These are phyloP conservation scores for Suillus placidus DNA, from an alignment of 768 basidiomycete species.

Conservation along the genomic window DNA sequence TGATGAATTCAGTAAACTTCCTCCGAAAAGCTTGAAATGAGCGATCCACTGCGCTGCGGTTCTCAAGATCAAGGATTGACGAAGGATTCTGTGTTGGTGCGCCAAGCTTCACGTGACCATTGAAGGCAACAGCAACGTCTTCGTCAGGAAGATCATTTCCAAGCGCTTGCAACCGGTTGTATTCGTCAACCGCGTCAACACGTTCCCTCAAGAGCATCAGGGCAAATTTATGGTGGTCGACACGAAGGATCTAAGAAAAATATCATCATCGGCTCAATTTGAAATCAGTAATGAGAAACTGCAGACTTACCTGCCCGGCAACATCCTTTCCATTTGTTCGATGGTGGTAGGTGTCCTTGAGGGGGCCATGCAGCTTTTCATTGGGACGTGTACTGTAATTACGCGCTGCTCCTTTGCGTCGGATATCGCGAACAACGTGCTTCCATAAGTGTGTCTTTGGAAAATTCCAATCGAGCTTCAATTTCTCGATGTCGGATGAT, in stretches of 20 bases:
- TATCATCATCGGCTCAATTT: background rate
- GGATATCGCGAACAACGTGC: constrained; percentile 38
- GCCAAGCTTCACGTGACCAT: background rate
- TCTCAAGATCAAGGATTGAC: background rate
- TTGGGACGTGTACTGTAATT: constrained; percentile 39
- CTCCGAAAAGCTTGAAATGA: background rate
- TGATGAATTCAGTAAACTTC: constrained; percentile 11
- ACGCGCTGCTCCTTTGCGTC: constrained; percentile 29
- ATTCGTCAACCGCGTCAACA: constrained; percentile 1
- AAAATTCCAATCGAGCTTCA: constrained; percentile 38
- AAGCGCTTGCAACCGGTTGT: constrained; percentile 25
- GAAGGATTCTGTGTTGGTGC: background rate
- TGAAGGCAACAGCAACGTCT: background rate
- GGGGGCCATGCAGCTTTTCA: constrained; percentile 34
- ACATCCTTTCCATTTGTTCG: constrained; percentile 39
- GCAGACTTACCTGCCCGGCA: constrained; percentile 29
- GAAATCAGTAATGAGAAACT: background rate
- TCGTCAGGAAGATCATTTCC: background rate
- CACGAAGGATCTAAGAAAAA: constrained; percentile 13
- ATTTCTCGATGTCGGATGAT: background rate
- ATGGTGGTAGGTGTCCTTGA: constrained; percentile 30
- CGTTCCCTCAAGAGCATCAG: constrained; percentile 8
- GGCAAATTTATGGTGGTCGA: constrained; percentile 17
- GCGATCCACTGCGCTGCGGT: background rate
- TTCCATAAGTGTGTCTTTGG: constrained; percentile 38